Conservation (phyloP, 352 stramenopile genomes). For the Halophytophthora polymorphica region DNA sequence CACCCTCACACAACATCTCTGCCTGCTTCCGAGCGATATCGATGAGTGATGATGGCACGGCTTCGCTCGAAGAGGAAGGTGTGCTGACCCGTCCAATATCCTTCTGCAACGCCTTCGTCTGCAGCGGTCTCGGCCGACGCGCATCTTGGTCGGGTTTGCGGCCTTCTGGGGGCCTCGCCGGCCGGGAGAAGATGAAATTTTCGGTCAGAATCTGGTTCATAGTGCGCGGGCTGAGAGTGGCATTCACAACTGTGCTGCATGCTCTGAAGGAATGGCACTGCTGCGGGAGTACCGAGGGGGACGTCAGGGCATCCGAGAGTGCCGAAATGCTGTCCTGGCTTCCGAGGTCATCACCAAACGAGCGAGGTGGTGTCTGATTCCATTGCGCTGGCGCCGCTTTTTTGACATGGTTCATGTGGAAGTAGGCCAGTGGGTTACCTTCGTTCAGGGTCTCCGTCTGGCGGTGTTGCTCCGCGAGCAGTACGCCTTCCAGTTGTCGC, state of each 20-base stretch:
- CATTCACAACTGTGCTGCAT: constrained; percentile 11
- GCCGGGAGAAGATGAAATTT: constrained; percentile 70
- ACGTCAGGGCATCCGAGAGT: not conserved
- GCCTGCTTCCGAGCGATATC: constrained; percentile 1
- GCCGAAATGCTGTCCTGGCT: not conserved
- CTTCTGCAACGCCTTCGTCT: constrained; percentile 1
- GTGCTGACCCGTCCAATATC: constrained; percentile 4
- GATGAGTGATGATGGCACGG: constrained; percentile 11
- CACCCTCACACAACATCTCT: constrained; percentile 20
- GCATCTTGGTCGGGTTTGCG: constrained; percentile 4
- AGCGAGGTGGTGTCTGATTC: constrained; percentile 4
- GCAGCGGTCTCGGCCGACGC: constrained; percentile 2
- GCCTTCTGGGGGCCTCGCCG: constrained; percentile 8
- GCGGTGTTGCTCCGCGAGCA: constrained; percentile 31
- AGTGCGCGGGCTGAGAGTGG: constrained; percentile 20
- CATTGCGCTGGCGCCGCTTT: constrained; percentile 14
- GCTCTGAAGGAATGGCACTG: constrained; percentile 2
- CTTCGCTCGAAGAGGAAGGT: not conserved
- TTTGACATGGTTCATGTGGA: constrained; percentile 36
- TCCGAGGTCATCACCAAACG: constrained; percentile 2
- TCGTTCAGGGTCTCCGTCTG: constrained; percentile 45
- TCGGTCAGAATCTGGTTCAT: constrained; percentile 58
- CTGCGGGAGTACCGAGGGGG: constrained; percentile 1
- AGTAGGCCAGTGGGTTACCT: constrained; percentile 61
- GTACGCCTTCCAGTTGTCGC: constrained; percentile 24